phyloP scores from a whole-genome alignment of 2,329 filamentous ascomycete genomes.

The Sarocladiaceae sp. region DNA sequence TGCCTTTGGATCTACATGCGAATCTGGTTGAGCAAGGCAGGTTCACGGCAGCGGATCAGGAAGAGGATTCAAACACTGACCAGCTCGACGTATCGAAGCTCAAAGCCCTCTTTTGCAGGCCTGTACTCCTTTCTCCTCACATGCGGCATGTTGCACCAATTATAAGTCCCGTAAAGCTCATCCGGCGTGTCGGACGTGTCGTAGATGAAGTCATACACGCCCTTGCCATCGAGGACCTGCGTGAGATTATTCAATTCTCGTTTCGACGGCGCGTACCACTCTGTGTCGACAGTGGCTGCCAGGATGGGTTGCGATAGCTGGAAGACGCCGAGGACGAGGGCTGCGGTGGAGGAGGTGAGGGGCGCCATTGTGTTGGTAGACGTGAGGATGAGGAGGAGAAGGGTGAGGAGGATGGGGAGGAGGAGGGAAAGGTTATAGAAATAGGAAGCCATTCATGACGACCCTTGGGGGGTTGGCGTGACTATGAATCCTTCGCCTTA shows the following conservation, averaged over 20 bases:
- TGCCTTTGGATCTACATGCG: constrained; percentile 63
- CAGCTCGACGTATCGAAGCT: constrained; percentile 69
- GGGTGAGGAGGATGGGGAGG: constrained; percentile 1
- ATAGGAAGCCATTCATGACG: neutral
- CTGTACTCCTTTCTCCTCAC: constrained; percentile 62
- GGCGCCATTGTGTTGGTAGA: neutral
- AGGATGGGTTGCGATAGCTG: neutral
- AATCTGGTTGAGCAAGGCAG: neutral
- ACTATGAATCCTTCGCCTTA: neutral
- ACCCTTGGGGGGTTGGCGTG: neutral
- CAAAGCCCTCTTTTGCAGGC: constrained; percentile 45
- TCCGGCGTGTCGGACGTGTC: constrained; percentile 56
- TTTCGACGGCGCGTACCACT: constrained; percentile 53
- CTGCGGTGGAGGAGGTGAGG: constrained; percentile 3
- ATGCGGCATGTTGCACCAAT: constrained; percentile 87
- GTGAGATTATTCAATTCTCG: constrained; percentile 56
- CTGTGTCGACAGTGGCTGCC: constrained; percentile 25
- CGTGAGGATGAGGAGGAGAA: neutral
- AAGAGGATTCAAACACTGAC: constrained; percentile 34
- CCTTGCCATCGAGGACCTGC: constrained; percentile 49
- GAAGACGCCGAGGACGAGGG: constrained; percentile 8
- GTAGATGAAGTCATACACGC: constrained; percentile 69
- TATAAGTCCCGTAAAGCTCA: constrained; percentile 57
- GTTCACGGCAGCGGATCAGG: no score
- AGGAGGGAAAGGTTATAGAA: neutral